Conservation (phyloP, 2,329 filamentous ascomycete genomes). For the Sclerotinia trifoliorum region DNA sequence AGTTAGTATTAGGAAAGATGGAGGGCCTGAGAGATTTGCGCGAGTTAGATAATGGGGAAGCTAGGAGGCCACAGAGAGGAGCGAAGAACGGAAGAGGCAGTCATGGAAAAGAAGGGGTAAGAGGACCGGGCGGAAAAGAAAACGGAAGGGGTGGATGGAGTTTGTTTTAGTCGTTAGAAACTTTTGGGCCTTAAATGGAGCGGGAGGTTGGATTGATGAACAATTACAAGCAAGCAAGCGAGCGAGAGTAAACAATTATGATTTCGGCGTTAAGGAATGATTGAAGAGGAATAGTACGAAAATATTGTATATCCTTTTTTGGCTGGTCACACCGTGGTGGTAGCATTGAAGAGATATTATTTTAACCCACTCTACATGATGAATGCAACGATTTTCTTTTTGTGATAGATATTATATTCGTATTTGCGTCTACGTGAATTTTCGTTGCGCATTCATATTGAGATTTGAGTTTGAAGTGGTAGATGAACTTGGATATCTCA, state of each 20-base stretch:
- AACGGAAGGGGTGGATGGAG: slow-evolving; percentile 20
- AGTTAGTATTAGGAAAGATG: slow-evolving; percentile 94
- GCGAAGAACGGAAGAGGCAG: slow-evolving; percentile 17
- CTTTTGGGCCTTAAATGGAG: neutral
- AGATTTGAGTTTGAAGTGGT: too few relatives aligned
- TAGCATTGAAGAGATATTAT: slow-evolving; percentile 3
- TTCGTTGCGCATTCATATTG: too few relatives aligned
- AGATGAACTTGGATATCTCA: too few relatives aligned
- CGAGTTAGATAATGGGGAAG: slow-evolving; percentile 64
- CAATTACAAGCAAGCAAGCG: slow-evolving; percentile 3
- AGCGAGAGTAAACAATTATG: slow-evolving; percentile 1
- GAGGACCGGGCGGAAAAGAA: slow-evolving; percentile 22
- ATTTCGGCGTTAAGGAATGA: slow-evolving; percentile 6
- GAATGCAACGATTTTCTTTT: slow-evolving; percentile 17
- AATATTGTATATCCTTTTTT: slow-evolving; percentile 6
- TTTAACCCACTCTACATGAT: slow-evolving; percentile 6
- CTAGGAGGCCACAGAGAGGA: slow-evolving; percentile 29
- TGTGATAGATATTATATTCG: neutral
- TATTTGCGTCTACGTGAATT: too few relatives aligned
- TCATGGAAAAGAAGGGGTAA: slow-evolving; percentile 22
- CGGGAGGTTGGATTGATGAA: slow-evolving; percentile 4
- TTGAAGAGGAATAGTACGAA: slow-evolving; percentile 17
- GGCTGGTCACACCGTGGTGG: too few relatives aligned
- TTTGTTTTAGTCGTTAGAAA: slow-evolving; percentile 18
- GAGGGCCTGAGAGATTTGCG: slow-evolving; percentile 72